Conservation (phyloP, 2,329 filamentous ascomycete species). For the Colletotrichum kahawae region DNA sequence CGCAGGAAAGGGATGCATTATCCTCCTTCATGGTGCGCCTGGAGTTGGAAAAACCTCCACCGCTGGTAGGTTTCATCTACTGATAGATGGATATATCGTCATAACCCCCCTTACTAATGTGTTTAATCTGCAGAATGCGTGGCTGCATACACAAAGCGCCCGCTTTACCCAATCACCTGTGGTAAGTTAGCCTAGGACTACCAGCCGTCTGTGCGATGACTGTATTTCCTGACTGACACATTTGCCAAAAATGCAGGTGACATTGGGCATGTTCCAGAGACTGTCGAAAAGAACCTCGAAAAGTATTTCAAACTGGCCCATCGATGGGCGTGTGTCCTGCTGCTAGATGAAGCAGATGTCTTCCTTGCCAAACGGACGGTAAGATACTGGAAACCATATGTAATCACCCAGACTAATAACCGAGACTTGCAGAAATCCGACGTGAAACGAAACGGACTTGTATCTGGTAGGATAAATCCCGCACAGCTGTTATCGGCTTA, state of each 20-base stretch:
- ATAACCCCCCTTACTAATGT: not conserved
- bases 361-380: conserved; percentile 15
- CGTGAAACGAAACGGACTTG: not conserved
- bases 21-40: conserved; percentile 8
- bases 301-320: conserved; percentile 17
- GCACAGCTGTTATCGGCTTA: not conserved
- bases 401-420: not conserved
- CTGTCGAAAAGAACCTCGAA: conserved; percentile 27
- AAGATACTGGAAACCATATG: not conserved
- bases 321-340: conserved; percentile 30
- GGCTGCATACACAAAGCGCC: conserved; percentile 26
- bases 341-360: conserved; percentile 34
- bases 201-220: not conserved
- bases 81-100: not conserved
- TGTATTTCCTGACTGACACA: not conserved
- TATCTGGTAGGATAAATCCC: not conserved
- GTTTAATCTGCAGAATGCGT: conserved; percentile 16
- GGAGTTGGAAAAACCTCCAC: conserved; percentile 4
- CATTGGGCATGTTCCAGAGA: not conserved
- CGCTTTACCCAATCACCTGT: conserved; percentile 29
- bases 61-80: not conserved
- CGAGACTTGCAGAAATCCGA: not conserved
- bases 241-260: not conserved
- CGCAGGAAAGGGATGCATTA: not conserved
- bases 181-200: not conserved